Percentiles rank a stretch among this genome's conserved stretches.
Conservation (phyloP, 306 rosid species). For the Vigna hirtella region DNA sequence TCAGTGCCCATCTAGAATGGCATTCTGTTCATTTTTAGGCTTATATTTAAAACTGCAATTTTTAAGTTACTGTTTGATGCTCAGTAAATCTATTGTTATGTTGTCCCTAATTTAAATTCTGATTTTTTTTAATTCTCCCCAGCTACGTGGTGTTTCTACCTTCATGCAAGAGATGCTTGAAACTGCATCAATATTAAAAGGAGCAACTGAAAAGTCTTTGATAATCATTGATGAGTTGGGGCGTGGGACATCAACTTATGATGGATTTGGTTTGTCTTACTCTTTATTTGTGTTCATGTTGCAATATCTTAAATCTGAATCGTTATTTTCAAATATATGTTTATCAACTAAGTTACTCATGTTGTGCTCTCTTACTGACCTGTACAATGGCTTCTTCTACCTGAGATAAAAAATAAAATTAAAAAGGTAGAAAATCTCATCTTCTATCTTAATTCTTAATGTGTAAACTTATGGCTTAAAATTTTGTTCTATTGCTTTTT, state of each 20-base stretch:
- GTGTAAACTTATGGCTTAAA: not conserved
- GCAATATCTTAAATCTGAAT: conserved; percentile 30
- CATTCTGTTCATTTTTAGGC: conserved; percentile 29
- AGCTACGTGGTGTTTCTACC: conserved; percentile 98
- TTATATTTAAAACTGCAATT: conserved; percentile 15
- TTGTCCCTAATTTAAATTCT: conserved; percentile 32
- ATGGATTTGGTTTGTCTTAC: conserved; percentile 90
- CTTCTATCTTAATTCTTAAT: not conserved
- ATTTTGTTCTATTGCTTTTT: not conserved
- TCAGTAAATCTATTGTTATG: conserved; percentile 17
- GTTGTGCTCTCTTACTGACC: conserved; percentile 19
- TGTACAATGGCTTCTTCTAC: conserved; percentile 4
- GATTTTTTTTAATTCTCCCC: conserved; percentile 40
- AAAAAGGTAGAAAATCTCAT: not conserved
- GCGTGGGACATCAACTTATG: conserved; percentile 98
- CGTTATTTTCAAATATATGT: conserved; percentile 25
- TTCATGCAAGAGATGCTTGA: conserved; percentile 99
- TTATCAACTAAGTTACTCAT: conserved; percentile 28
- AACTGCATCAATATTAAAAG: conserved; percentile 94
- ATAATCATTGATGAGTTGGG: conserved; percentile 97
- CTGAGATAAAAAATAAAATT: conserved; percentile 5
- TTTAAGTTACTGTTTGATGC: conserved; percentile 16
- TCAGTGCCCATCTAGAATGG: conserved; percentile 21
- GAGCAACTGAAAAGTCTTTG: conserved; percentile 90
- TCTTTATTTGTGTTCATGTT: conserved; percentile 39